Evolutionary conservation across 805 yeast species (phyloP).

Genomic region (Wickerhamomyces queroliae): DNA sequence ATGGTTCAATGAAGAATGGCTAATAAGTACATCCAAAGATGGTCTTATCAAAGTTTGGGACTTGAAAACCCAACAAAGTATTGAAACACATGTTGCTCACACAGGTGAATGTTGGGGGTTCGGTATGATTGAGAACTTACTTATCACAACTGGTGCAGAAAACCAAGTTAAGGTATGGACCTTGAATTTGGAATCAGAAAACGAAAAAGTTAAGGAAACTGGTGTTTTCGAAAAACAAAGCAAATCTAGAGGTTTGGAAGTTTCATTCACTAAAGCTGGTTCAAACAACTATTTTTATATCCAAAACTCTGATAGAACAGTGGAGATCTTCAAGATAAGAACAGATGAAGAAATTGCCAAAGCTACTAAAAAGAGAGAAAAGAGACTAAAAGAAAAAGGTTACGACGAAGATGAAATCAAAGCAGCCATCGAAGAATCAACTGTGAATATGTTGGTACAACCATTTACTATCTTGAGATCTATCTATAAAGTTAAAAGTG

Average conservation of each 20-base stretch:
- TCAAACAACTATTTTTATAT: conserved; percentile 48
- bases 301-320: conserved; percentile 75
- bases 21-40: conserved; percentile 78
- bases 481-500: conserved; percentile 53
- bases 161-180: conserved; percentile 83
- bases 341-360: conserved; percentile 70
- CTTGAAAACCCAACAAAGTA: conserved; percentile 77
- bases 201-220: conserved; percentile 45
- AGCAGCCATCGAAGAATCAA: conserved; percentile 40
- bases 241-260: conserved; percentile 59
- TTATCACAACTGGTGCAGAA: conserved; percentile 74
- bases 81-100: conserved; percentile 93
- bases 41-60: conserved; percentile 95
- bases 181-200: conserved; percentile 48
- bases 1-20: conserved; percentile 49
- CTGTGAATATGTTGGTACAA: conserved; percentile 53
- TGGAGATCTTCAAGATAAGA: conserved; percentile 77
- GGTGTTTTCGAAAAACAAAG: conserved; percentile 76
- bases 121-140: conserved; percentile 36
- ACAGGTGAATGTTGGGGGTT: conserved; percentile 91
- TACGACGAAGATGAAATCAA: conserved; percentile 51
- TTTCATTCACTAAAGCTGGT: conserved; percentile 41
- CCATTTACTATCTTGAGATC: conserved; percentile 68
- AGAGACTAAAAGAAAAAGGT: conserved; percentile 73
- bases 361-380: conserved; percentile 71